phyloP scores from a whole-genome alignment of 352 stramenopile genomes.

The Globisporangium cylindrosporum region DNA sequence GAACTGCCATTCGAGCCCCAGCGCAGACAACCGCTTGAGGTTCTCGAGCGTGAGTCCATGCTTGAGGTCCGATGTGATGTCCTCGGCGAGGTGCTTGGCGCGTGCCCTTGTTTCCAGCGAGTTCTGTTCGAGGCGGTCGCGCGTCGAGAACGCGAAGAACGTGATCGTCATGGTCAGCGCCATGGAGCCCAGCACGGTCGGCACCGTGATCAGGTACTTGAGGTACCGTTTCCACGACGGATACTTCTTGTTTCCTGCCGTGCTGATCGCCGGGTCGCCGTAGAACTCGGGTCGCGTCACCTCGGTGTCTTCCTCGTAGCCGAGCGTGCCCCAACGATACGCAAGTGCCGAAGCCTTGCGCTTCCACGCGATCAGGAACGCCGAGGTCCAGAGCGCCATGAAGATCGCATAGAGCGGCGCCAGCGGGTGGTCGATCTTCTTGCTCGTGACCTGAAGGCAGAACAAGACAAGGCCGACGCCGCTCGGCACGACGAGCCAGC shows the following conservation, averaged over 20 bases:
- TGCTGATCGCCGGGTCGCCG: conserved; percentile 41
- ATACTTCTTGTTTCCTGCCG: conserved; percentile 43
- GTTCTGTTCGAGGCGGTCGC: conserved; percentile 66
- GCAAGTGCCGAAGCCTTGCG: conserved; percentile 70
- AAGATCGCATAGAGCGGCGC: conserved; percentile 83
- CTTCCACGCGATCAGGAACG: conserved; percentile 88
- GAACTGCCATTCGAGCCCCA: conserved; percentile 77
- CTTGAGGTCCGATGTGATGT: conserved; percentile 37
- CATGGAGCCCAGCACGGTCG: conserved; percentile 60
- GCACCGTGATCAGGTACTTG: conserved; percentile 77
- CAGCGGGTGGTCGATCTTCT: conserved; percentile 75
- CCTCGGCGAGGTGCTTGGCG: conserved; percentile 41
- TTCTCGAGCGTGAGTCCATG: conserved; percentile 62
- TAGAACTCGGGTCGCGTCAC: conserved; percentile 81
- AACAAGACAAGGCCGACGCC: conserved; percentile 75
- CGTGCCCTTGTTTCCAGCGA: conserved; percentile 42
- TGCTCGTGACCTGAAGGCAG: conserved; percentile 47
- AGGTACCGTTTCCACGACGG: conserved; percentile 63
- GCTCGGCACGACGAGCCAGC: conserved; percentile 82
- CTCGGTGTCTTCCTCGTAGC: conserved; percentile 89
- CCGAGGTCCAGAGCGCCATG: conserved; percentile 87
- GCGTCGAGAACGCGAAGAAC: conserved; percentile 71
- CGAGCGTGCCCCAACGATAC: conserved; percentile 88
- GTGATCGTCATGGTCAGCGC: conserved; percentile 50
- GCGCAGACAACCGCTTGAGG: conserved; percentile 38